phyloP scores from a whole-genome alignment of 139 green algal species.

The Parachlorella kessleri region DNA sequence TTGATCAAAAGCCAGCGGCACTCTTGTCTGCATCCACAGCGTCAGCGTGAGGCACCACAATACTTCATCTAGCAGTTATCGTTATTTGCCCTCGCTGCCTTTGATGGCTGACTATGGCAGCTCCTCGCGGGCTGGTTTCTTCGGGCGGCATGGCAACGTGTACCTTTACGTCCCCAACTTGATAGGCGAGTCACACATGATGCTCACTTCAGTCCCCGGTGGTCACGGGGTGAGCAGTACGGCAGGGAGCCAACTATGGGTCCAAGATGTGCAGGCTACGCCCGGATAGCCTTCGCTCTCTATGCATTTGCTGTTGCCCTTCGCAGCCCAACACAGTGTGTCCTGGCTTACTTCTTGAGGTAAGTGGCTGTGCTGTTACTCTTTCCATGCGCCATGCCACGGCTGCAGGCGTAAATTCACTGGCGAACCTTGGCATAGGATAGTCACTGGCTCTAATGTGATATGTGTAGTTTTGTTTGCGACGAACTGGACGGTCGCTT shows the following conservation, averaged over 20 bases:
- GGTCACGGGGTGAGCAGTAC: no score
- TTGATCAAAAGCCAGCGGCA: no score
- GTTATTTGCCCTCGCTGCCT: no score
- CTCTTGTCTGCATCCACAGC: no score
- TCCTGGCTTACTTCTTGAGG: conserved; percentile 68
- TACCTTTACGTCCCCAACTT: conserved; percentile 88
- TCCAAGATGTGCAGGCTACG: conserved; percentile 90
- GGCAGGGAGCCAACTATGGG: no score
- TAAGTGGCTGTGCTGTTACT: conserved; percentile 9
- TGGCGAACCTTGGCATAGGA: background rate
- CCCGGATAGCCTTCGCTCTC: conserved; percentile 64
- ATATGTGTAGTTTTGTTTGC: conserved; percentile 74
- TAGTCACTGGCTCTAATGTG: background rate
- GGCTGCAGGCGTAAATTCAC: no score
- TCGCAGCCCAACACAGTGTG: conserved; percentile 47
- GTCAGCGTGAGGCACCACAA: no score
- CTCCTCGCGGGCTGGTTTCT: conserved; percentile 58
- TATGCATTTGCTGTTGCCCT: conserved; percentile 74
- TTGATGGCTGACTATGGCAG: no score
- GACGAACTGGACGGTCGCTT: conserved; percentile 95
- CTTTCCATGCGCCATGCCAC: background rate
- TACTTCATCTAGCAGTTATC: no score
- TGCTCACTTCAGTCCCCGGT: no score
- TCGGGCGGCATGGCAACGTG: conserved; percentile 67
- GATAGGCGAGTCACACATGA: no score